Evolutionary conservation across 2,329 filamentous ascomycete species (phyloP).

Genomic region (Fusarium incarnatum): DNA sequence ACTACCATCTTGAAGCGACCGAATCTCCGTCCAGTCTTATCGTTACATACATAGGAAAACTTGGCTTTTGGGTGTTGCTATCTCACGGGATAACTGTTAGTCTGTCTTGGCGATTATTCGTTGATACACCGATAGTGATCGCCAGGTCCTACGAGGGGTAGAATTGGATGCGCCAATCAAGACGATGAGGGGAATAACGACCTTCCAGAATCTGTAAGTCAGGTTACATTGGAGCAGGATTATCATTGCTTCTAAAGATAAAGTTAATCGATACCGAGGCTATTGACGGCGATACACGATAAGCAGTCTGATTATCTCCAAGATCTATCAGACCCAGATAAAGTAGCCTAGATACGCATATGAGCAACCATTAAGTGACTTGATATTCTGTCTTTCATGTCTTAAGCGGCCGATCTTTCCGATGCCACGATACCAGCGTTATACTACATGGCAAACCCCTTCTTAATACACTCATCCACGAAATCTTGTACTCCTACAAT

Average conservation of each 20-base stretch:
- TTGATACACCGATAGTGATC: conserved; percentile 2
- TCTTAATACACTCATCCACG: conserved; percentile 13
- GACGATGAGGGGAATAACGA: not conserved
- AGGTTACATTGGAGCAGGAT: too few relatives aligned
- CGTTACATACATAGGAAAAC: not conserved
- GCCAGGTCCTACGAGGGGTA: not conserved
- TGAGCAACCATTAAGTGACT: too few relatives aligned
- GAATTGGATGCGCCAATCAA: not conserved
- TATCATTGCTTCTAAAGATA: not conserved
- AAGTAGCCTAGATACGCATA: too few relatives aligned
- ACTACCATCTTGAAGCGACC: conserved; percentile 5
- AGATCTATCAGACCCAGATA: not conserved
- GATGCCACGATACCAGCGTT: accelerated
- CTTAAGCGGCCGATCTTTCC: not conserved
- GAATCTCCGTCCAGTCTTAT: not conserved
- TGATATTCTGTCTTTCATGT: not conserved
- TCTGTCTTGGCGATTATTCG: not conserved
- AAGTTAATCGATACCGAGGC: not conserved
- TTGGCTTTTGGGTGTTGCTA: not conserved
- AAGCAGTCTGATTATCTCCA: not conserved
- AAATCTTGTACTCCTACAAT: not conserved
- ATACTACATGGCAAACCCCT: conserved; percentile 3
- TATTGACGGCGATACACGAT: not conserved
- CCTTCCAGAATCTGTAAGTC: not conserved
- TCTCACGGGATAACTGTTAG: not conserved